These are phyloP conservation scores for Neostapfia colusana DNA, from an alignment of 176 grass and related monocot genomes.

Conservation along the genomic window DNA sequence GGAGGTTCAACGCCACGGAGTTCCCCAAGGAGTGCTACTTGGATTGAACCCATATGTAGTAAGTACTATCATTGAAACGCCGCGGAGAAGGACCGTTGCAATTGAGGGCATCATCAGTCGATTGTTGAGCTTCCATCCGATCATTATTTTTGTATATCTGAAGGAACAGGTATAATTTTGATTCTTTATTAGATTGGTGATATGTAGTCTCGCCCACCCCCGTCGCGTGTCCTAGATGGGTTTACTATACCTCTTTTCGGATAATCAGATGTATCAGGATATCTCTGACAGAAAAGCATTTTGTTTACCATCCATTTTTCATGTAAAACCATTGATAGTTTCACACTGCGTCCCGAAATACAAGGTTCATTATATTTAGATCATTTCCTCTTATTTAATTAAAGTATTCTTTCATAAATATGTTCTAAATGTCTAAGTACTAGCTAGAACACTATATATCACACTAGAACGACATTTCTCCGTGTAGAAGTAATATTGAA, in stretches of 20 bases:
- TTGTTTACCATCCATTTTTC: background rate
- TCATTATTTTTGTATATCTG: slow-evolving; percentile 39
- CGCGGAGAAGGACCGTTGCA: too few species aligned
- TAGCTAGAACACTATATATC: too few species aligned
- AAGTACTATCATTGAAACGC: background rate
- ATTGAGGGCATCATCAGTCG: background rate
- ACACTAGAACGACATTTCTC: too few species aligned
- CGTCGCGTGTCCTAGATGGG: too few species aligned
- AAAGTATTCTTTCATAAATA: too few species aligned
- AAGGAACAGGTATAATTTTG: slow-evolving; percentile 28
- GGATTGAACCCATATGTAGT: background rate
- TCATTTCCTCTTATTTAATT: too few species aligned
- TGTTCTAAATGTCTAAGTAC: slow-evolving; percentile 32
- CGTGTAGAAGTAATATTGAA: too few species aligned
- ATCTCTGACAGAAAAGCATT: slow-evolving; percentile 16
- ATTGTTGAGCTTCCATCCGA: background rate
- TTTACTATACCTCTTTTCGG: background rate
- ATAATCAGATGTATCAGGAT: slow-evolving; percentile 34
- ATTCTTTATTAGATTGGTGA: slow-evolving; percentile 45
- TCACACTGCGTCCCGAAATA: background rate
- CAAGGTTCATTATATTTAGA: background rate
- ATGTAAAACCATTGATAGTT: background rate
- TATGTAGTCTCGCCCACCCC: background rate
- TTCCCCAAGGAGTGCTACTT: slow-evolving; percentile 49
- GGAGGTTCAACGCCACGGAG: slow-evolving; percentile 36